Evolutionary conservation across 2,329 filamentous ascomycete genomes (phyloP).

Genomic region (Nigrograna mackinnonii): DNA sequence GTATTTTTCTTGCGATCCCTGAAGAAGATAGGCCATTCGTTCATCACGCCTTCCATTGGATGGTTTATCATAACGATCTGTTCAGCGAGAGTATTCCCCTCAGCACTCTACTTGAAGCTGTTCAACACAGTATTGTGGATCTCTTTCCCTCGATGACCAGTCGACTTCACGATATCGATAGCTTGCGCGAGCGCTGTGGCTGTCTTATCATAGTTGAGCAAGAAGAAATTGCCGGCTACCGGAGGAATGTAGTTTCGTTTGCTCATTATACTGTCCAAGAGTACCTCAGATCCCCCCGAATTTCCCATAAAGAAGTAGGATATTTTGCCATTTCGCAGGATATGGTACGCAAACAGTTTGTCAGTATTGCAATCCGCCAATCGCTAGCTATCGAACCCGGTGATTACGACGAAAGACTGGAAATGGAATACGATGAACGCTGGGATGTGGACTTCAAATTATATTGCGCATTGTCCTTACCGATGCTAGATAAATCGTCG

Average conservation of each 20-base stretch:
- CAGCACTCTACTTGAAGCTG: not conserved
- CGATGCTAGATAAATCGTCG: not conserved
- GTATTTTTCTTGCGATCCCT: constrained; percentile 4
- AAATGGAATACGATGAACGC: not conserved
- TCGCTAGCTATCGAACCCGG: constrained; percentile 4
- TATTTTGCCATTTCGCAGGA: constrained; percentile 3
- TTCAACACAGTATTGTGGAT: not conserved
- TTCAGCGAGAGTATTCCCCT: not conserved
- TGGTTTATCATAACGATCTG: not conserved
- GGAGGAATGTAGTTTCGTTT: not conserved
- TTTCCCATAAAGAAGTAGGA: not conserved
- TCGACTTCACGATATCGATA: not conserved
- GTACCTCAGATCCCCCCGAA: constrained; percentile 1
- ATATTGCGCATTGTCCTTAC: constrained; percentile 1
- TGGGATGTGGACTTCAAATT: constrained; percentile 1
- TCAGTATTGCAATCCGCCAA: not conserved
- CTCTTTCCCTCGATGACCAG: not conserved
- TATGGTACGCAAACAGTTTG: not conserved
- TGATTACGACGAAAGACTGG: no score
- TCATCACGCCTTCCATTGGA: constrained; percentile 1
- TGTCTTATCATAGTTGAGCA: constrained; percentile 1
- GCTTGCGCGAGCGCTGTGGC: not conserved
- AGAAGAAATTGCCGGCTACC: not conserved
- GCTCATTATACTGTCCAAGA: constrained; percentile 7
- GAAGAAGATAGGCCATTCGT: constrained; percentile 1